These are phyloP conservation scores for Leccinum laetum DNA, from an alignment of 1,284 basidiomycete species.

Conservation along the genomic window DNA sequence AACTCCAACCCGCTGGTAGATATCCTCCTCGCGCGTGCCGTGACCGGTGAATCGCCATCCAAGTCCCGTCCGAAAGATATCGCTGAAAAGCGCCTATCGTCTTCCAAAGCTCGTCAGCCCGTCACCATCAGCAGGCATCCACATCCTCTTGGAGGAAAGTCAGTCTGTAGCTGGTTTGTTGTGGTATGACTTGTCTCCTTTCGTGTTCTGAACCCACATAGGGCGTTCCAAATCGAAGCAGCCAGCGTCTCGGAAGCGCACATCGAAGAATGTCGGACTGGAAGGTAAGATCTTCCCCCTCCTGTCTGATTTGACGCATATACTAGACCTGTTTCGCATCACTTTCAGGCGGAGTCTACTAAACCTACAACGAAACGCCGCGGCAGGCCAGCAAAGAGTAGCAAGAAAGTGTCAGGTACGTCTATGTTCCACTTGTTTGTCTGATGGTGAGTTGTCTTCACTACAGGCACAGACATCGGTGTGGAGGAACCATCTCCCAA, in stretches of 20 bases:
- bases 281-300: constrained; percentile 8
- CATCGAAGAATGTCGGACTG: constrained; percentile 8
- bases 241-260: constrained; percentile 16
- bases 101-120: constrained; percentile 9
- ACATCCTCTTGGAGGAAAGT: neutral
- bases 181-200: neutral
- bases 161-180: constrained; percentile 18
- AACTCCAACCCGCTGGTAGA: constrained; percentile 39
- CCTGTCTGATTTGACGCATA: neutral
- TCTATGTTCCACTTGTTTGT: too few relatives aligned
- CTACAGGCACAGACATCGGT: too few relatives aligned
- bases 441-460: too few relatives aligned
- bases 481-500: too few relatives aligned
- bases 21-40: constrained; percentile 40
- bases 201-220: constrained; percentile 5
- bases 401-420: constrained; percentile 4
- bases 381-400: constrained; percentile 12
- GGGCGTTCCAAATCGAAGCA: constrained; percentile 14
- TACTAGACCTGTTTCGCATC: neutral
- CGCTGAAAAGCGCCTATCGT: constrained; percentile 9
- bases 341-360: neutral
- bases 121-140: neutral
- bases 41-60: constrained; percentile 43
- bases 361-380: constrained; percentile 19
- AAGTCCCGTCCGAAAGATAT: constrained; percentile 20